Percentiles rank a stretch among this genome's conserved stretches.
These are phyloP conservation scores for Cyamopsis tetragonoloba DNA, from an alignment of 306 rosid species.

Conservation along the genomic window DNA sequence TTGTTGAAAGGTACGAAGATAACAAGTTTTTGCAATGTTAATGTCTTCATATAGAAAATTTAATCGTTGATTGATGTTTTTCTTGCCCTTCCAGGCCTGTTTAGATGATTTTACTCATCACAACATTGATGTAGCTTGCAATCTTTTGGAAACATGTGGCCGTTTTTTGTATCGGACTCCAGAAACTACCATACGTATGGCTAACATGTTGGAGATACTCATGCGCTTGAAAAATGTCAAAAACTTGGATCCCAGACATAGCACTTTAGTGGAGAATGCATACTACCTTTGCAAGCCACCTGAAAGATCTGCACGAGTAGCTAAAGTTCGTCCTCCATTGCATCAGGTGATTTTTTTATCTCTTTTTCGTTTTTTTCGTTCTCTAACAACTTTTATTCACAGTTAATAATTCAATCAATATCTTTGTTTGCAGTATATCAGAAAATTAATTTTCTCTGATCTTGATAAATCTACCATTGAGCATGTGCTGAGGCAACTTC, in stretches of 20 bases:
- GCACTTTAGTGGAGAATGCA: constrained; percentile 97
- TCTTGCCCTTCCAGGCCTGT: constrained; percentile 66
- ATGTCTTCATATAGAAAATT: not conserved
- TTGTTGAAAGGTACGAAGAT: constrained; percentile 5
- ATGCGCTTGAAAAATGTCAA: constrained; percentile 98
- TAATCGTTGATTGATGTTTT: constrained; percentile 17
- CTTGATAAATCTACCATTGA: constrained; percentile 93
- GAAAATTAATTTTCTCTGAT: constrained; percentile 92
- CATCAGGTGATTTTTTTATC: constrained; percentile 66
- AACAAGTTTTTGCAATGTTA: not conserved
- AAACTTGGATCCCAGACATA: constrained; percentile 99
- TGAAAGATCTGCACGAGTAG: constrained; percentile 88
- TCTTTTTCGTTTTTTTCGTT: not conserved
- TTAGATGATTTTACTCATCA: constrained; percentile 97
- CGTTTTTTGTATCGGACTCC: constrained; percentile 97
- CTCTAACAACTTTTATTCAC: constrained; percentile 3
- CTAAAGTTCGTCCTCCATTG: constrained; percentile 97
- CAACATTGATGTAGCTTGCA: constrained; percentile 99
- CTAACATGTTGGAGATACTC: constrained; percentile 96
- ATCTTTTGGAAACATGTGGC: constrained; percentile 96
- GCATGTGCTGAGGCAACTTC: constrained; percentile 96
- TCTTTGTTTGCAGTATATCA: constrained; percentile 70
- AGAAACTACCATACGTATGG: constrained; percentile 92
- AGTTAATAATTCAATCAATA: constrained; percentile 1
- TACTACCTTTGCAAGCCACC: constrained; percentile 99